Base-by-base conservation (phyloP, 2,329 filamentous ascomycete genomes). In the Colletotrichum sp. region DNA sequence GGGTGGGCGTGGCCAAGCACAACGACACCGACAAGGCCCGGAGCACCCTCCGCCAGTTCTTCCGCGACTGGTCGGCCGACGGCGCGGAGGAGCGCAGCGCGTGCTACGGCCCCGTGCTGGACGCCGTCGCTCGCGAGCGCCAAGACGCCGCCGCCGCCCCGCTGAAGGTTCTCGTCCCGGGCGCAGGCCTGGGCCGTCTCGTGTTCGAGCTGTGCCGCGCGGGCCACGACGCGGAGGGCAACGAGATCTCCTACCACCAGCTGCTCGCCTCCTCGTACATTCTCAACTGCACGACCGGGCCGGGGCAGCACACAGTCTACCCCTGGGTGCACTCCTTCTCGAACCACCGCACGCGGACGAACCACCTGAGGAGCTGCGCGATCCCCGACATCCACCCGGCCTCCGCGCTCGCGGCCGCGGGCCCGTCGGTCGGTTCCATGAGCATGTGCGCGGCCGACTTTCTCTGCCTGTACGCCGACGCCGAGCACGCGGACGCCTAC, bases 231-330 rank as follows among this genome's bases (percentile, higher is more conserved):
- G 91, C 92, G 1, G 96, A 98, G 83, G 96, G 96, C 32, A 99
- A 98, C 82, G 95, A 99, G 85, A 98, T 99, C 77, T 98, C 96
- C 4, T 99, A 98, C 82, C 97, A 99, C 83, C 95, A 98, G 83
- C 91, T 99, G n/a, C 89, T 99, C 74, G 95, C 95, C 2, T 98
- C 95, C 8, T 92, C 91, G 0, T 93, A 94, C 82, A 90, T 96
- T 18, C 90, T 96, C 64, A 96, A 96, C 83, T 89, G 88, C 79
- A 94, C 93, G 6, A 80, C 87, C 1, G 82, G 83, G 3, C 90
- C 90, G 1, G 89, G 89, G 18, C 89, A 94, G 77, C 95, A 96
- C 84, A 92, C 88, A 10, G 89, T 99, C 67, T 95, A 94, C 81
- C 97, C 97, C 1, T 99, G 96, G 91, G 92, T 95, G 5, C 91